These are phyloP conservation scores for Pleurostoma richardsiae DNA, from an alignment of 2,329 filamentous ascomycete genomes.

Conservation along the genomic window DNA sequence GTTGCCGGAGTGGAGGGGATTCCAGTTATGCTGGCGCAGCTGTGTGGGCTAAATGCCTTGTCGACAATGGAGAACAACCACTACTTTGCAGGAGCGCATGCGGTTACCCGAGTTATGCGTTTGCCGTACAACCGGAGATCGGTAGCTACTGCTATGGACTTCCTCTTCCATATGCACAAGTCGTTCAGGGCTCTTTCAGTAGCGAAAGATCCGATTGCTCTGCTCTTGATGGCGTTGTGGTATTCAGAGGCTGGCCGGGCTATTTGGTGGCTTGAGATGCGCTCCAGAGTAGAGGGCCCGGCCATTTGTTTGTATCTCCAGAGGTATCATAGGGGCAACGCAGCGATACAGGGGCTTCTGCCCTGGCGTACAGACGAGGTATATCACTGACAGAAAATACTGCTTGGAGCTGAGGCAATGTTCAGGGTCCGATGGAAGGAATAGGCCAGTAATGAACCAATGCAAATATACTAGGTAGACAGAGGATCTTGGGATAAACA, in stretches of 20 bases:
- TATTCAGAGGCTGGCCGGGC: conserved; percentile 1
- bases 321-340: conserved; percentile 2
- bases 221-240: conserved; percentile 8
- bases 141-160: background rate
- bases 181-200: conserved; percentile 1
- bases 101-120: conserved; percentile 1
- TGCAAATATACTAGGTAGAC: too few relatives aligned
- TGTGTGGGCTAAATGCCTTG: conserved; percentile 15
- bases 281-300: conserved; percentile 6
- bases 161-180: background rate
- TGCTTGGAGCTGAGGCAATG: too few relatives aligned
- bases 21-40: conserved; percentile 9
- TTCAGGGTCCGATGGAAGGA: too few relatives aligned
- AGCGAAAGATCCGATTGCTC: conserved; percentile 6
- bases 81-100: conserved; percentile 6
- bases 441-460: too few relatives aligned
- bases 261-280: conserved; percentile 10
- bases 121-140: background rate
- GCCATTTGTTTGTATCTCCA: conserved; percentile 8
- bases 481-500: too few relatives aligned
- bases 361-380: too few relatives aligned
- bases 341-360: background rate
- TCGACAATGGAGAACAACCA: conserved; percentile 2
- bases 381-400: too few relatives aligned
- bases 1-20: conserved; percentile 14